phyloP scores from a whole-genome alignment of 331 rosid genomes.

The Dryas integrifolia region DNA sequence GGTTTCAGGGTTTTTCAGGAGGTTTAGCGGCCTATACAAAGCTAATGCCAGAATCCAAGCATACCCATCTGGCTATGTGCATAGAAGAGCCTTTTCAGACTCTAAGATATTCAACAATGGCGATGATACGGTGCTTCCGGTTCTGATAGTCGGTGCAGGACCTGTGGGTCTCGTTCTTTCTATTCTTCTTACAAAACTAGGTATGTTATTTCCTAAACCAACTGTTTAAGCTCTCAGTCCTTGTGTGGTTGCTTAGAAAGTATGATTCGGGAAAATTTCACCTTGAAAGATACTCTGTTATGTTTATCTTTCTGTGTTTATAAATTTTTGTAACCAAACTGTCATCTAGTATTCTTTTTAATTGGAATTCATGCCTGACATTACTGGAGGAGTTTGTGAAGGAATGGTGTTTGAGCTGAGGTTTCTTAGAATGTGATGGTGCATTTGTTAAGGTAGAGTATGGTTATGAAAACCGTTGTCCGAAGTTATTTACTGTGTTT shows the following conservation, averaged over 20 bases:
- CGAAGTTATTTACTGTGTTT: background rate
- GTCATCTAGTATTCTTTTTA: background rate
- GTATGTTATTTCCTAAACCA: slow-evolving; percentile 30
- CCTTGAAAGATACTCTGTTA: slow-evolving; percentile 2
- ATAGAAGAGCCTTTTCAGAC: slow-evolving; percentile 53
- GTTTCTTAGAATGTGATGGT: slow-evolving; percentile 7
- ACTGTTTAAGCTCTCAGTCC: background rate
- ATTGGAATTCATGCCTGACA: background rate
- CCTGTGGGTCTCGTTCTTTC: slow-evolving; percentile 92
- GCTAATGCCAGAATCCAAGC: slow-evolving; percentile 35
- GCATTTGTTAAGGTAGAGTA: background rate
- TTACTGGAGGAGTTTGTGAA: background rate
- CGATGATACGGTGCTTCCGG: slow-evolving; percentile 59
- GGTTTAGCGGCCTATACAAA: slow-evolving; percentile 32
- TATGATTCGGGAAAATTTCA: slow-evolving; percentile 6
- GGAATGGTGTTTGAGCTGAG: slow-evolving; percentile 6
- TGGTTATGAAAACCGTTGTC: background rate
- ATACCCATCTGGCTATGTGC: slow-evolving; percentile 28
- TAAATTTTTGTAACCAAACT: background rate
- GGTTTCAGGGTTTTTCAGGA: slow-evolving; percentile 36
- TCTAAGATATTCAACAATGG: slow-evolving; percentile 35
- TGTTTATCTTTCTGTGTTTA: background rate
- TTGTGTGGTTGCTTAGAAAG: slow-evolving; percentile 19
- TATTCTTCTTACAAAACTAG: slow-evolving; percentile 73
- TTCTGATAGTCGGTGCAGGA: slow-evolving; percentile 81